Base-by-base conservation (phyloP, 805 yeast genomes). In the Priceomyces fermenticarens region DNA sequence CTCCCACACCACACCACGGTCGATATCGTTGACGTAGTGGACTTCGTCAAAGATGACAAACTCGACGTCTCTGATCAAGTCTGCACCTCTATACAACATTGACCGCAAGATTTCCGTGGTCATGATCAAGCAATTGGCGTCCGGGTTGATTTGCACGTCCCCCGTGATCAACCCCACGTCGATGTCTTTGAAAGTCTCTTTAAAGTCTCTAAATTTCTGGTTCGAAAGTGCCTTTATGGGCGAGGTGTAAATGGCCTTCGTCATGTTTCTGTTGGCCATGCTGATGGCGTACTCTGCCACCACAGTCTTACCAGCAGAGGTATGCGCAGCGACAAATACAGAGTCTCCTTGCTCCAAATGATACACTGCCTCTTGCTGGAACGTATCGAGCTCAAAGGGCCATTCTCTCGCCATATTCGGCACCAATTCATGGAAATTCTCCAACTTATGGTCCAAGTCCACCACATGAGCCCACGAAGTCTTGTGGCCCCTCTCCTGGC, bases 1-100 rank as follows among this genome's bases (percentile, higher is more conserved):
- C 67, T 93, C 99, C 99, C 99, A 93, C 3, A 93, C 99, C 10
- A 93, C 99, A 56, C 99, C 99, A 62, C 99, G 81, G 54, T 88
- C 96, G 43, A 88, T 83, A 66, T 93, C 99, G 60, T 93, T 93
- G 47, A 93, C 97, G 58, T 93, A 93, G 64, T 93, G 99, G 1
- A 93, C 99, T 60, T 93, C 99, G 67, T 93, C 99, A 60, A 93
- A 93, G 31, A 93, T 89, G 20, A 93, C 97, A 71, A 90, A 93
- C 57, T 91, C 99, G 15, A 93, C 97, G 64, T 93, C 99, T 60
- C 99, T 76, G 52, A 93, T 90, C 35, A 93, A 64, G 66, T 93
- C 99, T 0, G 98, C 96, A 45, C 99, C 99, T 55, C 96, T 74
- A 57, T 93, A 93, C 30, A 93, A 75, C 99, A 93, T 93, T 11